Evolutionary conservation across 257 asterid genomes (phyloP), one percentile per base, ranked within the genome.

Genomic region (Penstemon barbatus): DNA sequence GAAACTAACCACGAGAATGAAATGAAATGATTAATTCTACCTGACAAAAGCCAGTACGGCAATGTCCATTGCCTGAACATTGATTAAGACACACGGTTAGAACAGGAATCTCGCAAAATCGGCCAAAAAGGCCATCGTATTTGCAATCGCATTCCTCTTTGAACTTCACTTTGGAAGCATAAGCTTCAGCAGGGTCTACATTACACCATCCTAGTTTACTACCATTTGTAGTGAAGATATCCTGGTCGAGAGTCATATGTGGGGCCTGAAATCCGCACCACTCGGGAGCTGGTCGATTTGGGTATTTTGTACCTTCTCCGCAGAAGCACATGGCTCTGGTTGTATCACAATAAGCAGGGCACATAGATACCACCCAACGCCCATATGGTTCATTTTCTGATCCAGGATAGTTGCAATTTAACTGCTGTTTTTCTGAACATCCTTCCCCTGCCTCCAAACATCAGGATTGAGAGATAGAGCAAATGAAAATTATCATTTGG

Each of bases 1-100:
- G 57, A 33, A 9, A 50, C 19, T 55, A 55, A 39, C 57, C 54
- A 38, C 38, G 48, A 46, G 53, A 65, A 69, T 0, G 38, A 63
- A 55, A 40, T 10, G 55, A 50, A 63, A 70, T 71, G 70, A 57
- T 54, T 8, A 42, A 61, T 33, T 63, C 52, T 84, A 94, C 99
- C 99, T 88, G 92, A 78, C 99, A 94, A 82, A 79, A 90, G 70
- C 99, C 99, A 78, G 96, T 96, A 42, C 95, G 99, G 59, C 99
- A 94, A 48, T 72, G 52, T 49, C 99, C 97, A 57, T 77, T 83
- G 53, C 96, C 90, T 11, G 96, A 78, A 69, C 99, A 94, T 65
- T 94, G 99, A 78, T 94, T 94, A 62, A 91, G 81, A 63, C 99
- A 94, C 42, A 87, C 85, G 65, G 89, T 85, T 72, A 66, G 74